Evolutionary conservation across 1,284 basidiomycete genomes (phyloP).

Genomic region (Austroboletus niveus): DNA sequence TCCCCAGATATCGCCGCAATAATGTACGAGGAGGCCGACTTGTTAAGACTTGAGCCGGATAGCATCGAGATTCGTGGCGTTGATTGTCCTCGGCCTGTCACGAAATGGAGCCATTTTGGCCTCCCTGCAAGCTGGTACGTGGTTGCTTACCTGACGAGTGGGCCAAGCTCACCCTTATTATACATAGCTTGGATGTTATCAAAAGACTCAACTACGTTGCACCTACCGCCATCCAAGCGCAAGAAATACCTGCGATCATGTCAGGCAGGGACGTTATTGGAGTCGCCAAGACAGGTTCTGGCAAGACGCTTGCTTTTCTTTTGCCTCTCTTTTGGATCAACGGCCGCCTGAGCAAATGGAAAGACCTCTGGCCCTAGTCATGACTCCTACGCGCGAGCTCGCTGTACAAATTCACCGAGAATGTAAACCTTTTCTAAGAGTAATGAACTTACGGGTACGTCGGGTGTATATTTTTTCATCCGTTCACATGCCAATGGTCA

Average conservation of each 20-base stretch:
- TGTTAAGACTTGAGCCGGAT: slow-evolving; percentile 89
- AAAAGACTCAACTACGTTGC: slow-evolving; percentile 82
- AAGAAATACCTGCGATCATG: slow-evolving; percentile 98
- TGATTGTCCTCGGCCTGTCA: slow-evolving; percentile 93
- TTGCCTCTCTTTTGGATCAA: slow-evolving; percentile 97
- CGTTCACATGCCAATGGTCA: slow-evolving; percentile 8
- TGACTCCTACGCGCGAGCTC: slow-evolving; percentile 97
- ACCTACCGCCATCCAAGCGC: slow-evolving; percentile 96
- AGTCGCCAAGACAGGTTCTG: slow-evolving; percentile 98
- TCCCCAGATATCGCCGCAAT: slow-evolving; percentile 90
- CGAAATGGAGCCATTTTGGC: slow-evolving; percentile 98
- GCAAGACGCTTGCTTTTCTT: slow-evolving; percentile 97
- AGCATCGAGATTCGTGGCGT: slow-evolving; percentile 97
- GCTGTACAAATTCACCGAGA: slow-evolving; percentile 97
- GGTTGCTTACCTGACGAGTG: background rate
- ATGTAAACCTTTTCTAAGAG: slow-evolving; percentile 94
- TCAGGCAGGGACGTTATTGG: slow-evolving; percentile 98
- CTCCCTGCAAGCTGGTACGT: slow-evolving; percentile 87
- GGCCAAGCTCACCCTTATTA: slow-evolving; percentile 11
- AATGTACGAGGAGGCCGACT: slow-evolving; percentile 93
- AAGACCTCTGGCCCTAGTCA: slow-evolving; percentile 93
- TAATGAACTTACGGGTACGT: slow-evolving; percentile 81
- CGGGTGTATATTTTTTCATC: background rate
- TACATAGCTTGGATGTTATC: slow-evolving; percentile 83
- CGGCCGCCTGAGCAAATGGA: slow-evolving; percentile 91